Evolutionary conservation across 2,329 filamentous ascomycete genomes (phyloP).

Genomic region (Orbilia brochopaga): DNA sequence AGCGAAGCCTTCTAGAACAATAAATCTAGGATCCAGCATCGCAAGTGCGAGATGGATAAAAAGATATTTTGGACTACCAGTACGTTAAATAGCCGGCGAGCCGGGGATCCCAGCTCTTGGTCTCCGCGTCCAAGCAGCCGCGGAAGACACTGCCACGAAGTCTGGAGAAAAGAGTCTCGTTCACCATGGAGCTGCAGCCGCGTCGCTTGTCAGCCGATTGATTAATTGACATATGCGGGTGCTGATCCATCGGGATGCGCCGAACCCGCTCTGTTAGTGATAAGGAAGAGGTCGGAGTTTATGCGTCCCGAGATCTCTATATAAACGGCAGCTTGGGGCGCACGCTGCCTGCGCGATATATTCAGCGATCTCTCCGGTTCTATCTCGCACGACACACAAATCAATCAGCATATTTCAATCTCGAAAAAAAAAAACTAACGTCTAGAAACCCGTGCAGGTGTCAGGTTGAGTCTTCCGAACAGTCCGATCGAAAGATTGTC

Average conservation of each 20-base stretch:
- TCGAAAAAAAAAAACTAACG: not conserved
- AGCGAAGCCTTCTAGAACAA: not conserved
- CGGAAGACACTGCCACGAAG: no score
- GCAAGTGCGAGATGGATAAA: no score
- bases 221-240: not conserved
- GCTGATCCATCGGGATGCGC: not conserved
- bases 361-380: not conserved
- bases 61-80: not conserved
- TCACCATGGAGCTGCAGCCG: not conserved
- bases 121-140: not conserved
- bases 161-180: no score
- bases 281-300: not conserved
- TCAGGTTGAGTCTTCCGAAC: no score
- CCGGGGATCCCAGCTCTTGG: not conserved
- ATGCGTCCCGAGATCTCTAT: not conserved
- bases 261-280: not conserved
- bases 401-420: not conserved
- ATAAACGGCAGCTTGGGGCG: not conserved
- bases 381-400: not conserved
- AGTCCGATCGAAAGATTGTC: no score
- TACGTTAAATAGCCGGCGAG: not conserved
- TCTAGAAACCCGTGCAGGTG: no score
- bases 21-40: not conserved
- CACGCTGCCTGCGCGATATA: slow-evolving; percentile 6
- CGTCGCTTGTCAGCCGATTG: not conserved